A percentile compares a stretch with the other conserved stretches of the same genome.
phyloP scores from a whole-genome alignment of 768 basidiomycete genomes.

The Pleurotus tuoliensis region DNA sequence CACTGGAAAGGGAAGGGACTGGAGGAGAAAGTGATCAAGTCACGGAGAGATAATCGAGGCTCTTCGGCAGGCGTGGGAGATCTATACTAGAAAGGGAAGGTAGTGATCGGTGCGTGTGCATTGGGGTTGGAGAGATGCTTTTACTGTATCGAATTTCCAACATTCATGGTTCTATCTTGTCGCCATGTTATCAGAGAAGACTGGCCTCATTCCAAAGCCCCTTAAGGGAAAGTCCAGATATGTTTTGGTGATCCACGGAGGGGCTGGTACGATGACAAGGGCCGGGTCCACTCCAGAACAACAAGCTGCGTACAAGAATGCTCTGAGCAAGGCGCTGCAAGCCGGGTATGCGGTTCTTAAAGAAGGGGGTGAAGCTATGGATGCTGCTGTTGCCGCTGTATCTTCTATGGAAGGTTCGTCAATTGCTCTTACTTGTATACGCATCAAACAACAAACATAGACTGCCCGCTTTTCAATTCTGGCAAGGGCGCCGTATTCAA shows the following conservation, averaged over 20 bases:
- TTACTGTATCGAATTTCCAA: too few species aligned
- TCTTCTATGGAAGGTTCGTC: conserved; percentile 63
- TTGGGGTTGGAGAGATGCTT: too few species aligned
- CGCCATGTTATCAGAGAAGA: conserved; percentile 1
- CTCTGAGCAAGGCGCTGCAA: conserved; percentile 48
- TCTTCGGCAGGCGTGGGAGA: not conserved
- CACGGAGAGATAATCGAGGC: not conserved
- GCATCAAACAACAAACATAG: conserved; percentile 27
- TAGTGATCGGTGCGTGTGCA: too few species aligned
- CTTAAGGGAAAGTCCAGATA: conserved; percentile 11
- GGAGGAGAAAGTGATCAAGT: conserved; percentile 5
- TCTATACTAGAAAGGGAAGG: not conserved
- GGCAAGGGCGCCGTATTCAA: conserved; percentile 86
- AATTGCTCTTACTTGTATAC: not conserved
- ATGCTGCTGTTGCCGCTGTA: conserved; percentile 76
- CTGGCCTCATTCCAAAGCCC: not conserved
- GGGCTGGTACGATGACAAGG: conserved; percentile 68
- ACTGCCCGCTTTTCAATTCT: conserved; percentile 74
- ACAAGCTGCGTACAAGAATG: conserved; percentile 52
- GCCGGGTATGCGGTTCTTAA: conserved; percentile 63
- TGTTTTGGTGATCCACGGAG: conserved; percentile 74
- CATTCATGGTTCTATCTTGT: not conserved
- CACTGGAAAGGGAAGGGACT: not conserved
- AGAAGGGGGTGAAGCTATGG: conserved; percentile 76
- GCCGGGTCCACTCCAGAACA: conserved; percentile 56